These are phyloP conservation scores for Rhodamnia argentea DNA, from an alignment of 345 rosid genomes.

Conservation along the genomic window DNA sequence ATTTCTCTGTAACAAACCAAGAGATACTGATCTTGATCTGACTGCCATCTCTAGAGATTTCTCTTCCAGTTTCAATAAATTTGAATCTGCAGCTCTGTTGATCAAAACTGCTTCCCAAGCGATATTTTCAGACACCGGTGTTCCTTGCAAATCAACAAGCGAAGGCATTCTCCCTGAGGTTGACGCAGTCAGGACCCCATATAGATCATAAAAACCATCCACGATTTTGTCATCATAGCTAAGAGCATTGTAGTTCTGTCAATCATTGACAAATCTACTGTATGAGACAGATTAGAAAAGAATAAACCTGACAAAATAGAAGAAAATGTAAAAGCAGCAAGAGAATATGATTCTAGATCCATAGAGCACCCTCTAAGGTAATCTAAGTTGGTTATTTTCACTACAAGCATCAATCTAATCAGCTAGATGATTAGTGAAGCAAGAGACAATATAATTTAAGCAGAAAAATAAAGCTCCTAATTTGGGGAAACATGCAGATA, in stretches of 20 bases:
- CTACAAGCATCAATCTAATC: not conserved
- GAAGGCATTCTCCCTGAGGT: constrained; percentile 69
- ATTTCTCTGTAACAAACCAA: constrained; percentile 24
- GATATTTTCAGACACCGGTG: constrained; percentile 41
- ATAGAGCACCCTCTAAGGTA: not conserved
- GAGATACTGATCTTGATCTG: constrained; percentile 45
- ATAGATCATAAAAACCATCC: constrained; percentile 91
- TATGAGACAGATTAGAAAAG: constrained; percentile 46
- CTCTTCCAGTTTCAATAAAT: constrained; percentile 66
- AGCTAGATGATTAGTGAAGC: not conserved
- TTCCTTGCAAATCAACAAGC: constrained; percentile 79
- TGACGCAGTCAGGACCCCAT: constrained; percentile 52
- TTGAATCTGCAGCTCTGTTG: constrained; percentile 62
- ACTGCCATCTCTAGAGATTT: constrained; percentile 63
- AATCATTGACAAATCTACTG: constrained; percentile 42
- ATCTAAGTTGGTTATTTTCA: not conserved
- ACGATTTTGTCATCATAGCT: constrained; percentile 90
- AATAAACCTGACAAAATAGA: constrained; percentile 17
- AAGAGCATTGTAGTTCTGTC: constrained; percentile 91
- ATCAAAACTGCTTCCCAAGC: constrained; percentile 89
- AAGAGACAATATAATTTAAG: not conserved
- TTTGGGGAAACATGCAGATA: not conserved
- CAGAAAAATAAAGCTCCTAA: not conserved
- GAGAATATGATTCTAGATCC: not conserved
- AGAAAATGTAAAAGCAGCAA: constrained; percentile 9